Base-by-base conservation (phyloP, 805 yeast genomes). In the Lachancea waltii region DNA sequence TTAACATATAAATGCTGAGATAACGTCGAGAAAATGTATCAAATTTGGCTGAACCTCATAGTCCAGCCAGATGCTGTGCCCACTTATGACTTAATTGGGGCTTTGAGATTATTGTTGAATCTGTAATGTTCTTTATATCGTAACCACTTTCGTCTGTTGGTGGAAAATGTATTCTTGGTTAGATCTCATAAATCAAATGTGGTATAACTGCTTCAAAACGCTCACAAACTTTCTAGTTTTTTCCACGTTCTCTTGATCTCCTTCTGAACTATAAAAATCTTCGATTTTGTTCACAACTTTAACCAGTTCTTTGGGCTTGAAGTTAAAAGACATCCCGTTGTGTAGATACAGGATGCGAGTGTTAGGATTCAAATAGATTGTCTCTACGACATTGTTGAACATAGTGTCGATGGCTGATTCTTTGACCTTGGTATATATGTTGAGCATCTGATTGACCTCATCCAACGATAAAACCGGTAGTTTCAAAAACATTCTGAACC, bases 351-450 rank as follows among this genome's bases (percentile, higher is more conserved):
- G 28, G 8, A 34, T 26, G 17, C 45, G 39, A 10, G 47, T 36
- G n/a, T 42, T 37, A 11, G 56, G 46, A 19, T 54, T 48, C 40
- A 58, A 40, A 30, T 54, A 48, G 3, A 54, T 37, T 5, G 61
- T 51, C 35, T 60, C 64, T 4, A 56, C 50, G 25, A 57, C 43
- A 32, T 60, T 60, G 36, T 60, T 57, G 46, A 56, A 55, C 8
- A 57, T 43, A 3, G 49, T 31, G 28, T 49, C 54, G 10, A 56
- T 32, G 9, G 46, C 42, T 10, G 33, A 20, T 3, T 54, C 53
- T n/a, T 49, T 38, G 7, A 44, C 42, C 14, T 15, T 35, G 4
- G 46, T 23, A 58, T 59, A 56, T 21, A 60, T 46, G 3, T 43
- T 25, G 7, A 60, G 32, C 11, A 58, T 41, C 18, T 45, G 46